Base-by-base conservation (phyloP, 176 grass and related monocot genomes). In the Ampelocalamus luodianensis region DNA sequence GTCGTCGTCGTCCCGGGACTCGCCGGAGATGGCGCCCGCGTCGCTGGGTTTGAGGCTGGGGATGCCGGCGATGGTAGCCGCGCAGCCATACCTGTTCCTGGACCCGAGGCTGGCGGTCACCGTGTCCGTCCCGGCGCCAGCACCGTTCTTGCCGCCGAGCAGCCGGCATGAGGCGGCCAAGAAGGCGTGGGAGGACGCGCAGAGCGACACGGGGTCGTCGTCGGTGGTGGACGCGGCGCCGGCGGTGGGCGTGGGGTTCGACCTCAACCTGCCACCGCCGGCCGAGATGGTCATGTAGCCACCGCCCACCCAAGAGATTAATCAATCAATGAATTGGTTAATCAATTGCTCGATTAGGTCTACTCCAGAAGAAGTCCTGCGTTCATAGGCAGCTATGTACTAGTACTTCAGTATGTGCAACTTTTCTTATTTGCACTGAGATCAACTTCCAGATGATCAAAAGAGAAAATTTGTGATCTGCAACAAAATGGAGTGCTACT, bases 21-120 rank as follows among this genome's bases (percentile, higher is more conserved):
- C 62, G 51, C 74, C 84, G 3, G 59, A 63, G 26, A 34, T 34
- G 48, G 39, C 60, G 24, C 11, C 79, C n/a, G 53, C 34, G 40
- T 85, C 79, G 24, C 79, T 92, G 16, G 87, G 86, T 53, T n/a
- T 92, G 13, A 65, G 77, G 65, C 80, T 92, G 20, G 71, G 72
- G 38, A 62, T 78, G 56, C 78, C 76, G 9, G 5, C 46, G 42
- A 29, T 65, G 71, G 71, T 61, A 42, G 76, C 74, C 23, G 29
- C 73, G 0, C 70, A 80, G 82, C 82, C 82, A 61, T 89, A 61
- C 76, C 69, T 81, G 27, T 85, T 80, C 82, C 64, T 76, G 9
- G 87, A 89, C 76, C 87, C 61, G 43, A 80, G 69, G 67, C 75
- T 84, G 44, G 75, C 82, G 61, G 85, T 87, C 1, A 76, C 85